Base-by-base conservation (phyloP, 2,329 filamentous ascomycete genomes). In the Didymella segeticola region DNA sequence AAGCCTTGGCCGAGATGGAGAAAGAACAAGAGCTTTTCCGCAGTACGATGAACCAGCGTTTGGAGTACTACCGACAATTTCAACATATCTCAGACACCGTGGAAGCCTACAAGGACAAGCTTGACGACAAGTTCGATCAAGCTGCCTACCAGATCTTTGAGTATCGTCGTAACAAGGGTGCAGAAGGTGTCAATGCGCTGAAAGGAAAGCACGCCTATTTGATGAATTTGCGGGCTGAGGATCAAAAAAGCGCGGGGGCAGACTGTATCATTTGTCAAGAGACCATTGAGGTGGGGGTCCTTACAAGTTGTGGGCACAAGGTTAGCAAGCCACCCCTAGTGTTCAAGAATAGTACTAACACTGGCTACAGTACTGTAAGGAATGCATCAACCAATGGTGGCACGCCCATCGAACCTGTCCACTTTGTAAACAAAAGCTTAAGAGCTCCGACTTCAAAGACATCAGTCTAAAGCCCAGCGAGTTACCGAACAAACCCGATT, bases 21-120 rank as follows among this genome's bases (percentile, higher is more conserved):
- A 84, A 84, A 54, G 93, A 97, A 71, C 77, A 91, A 5, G 88
- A 93, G 39, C 78, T 86, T 23, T 95, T 96, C 70, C 88, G 86
- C 23, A 80, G 82, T 14, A 86, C 89, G 0, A 93, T 96, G 86
- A 98, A 98, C 66, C 82, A 86, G 30, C 87, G 95, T 12, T 77
- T 97, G 0, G 91, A 95, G 52, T 98, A 92, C 70, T 98, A 98
- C 70, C 86, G 89, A 5, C 92, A 97, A 67, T 81, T 98, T 10
- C 95, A 98, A 69, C 84, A 86, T 22, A 86, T 98, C n/a, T 97
- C 93, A 0, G 93, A 98, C 69, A 90, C 86, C 15, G 91, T 98
- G 0, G 83, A 85, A 5, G 87, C 89, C 1, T 90, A 89, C 50
- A 87, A 91, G 51, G 87, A 88, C 10, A 79, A 80, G 43, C 76